These are phyloP conservation scores for Candida dendrica DNA, from an alignment of 805 yeast genomes.

Conservation along the genomic window DNA sequence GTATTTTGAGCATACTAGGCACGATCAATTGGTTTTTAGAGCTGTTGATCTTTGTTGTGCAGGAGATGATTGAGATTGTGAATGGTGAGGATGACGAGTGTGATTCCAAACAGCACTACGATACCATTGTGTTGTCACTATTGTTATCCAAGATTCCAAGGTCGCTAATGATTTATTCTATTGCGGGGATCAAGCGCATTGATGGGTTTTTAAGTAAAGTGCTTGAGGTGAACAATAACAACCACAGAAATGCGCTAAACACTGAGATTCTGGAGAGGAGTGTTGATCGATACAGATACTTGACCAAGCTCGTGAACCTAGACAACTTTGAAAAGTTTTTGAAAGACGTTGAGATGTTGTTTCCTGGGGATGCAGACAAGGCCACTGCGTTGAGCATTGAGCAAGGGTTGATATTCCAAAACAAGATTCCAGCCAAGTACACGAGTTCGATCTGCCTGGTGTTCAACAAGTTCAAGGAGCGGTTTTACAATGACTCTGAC, in stretches of 20 bases:
- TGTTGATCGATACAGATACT: slow-evolving; percentile 29
- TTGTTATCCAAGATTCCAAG: slow-evolving; percentile 66
- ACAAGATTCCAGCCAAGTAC: slow-evolving; percentile 18
- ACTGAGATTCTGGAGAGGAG: slow-evolving; percentile 49
- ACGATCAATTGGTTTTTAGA: slow-evolving; percentile 83
- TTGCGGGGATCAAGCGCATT: slow-evolving; percentile 59
- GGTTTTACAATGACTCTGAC: slow-evolving; percentile 12
- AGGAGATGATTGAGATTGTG: slow-evolving; percentile 54
- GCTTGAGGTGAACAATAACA: slow-evolving; percentile 12
- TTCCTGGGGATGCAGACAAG: slow-evolving; percentile 13
- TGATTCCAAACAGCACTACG: slow-evolving; percentile 8
- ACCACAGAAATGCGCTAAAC: slow-evolving; percentile 30
- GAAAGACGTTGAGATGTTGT: slow-evolving; percentile 41
- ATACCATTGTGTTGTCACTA: slow-evolving; percentile 47
- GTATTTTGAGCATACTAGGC: slow-evolving; percentile 62
- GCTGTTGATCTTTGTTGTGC: slow-evolving; percentile 61
- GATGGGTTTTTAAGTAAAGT: slow-evolving; percentile 18
- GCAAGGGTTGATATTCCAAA: slow-evolving; percentile 19
- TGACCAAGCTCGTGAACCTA: slow-evolving; percentile 29
- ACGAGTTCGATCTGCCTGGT: slow-evolving; percentile 22
- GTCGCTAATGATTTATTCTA: slow-evolving; percentile 55
- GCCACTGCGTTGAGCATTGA: slow-evolving; percentile 13
- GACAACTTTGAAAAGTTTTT: slow-evolving; percentile 53
- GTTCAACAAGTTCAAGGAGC: slow-evolving; percentile 24
- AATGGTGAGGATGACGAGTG: slow-evolving; percentile 6